Evolutionary conservation across 192 early-diverging fungal genomes (phyloP).

Genomic region (Coemansia sp.): DNA sequence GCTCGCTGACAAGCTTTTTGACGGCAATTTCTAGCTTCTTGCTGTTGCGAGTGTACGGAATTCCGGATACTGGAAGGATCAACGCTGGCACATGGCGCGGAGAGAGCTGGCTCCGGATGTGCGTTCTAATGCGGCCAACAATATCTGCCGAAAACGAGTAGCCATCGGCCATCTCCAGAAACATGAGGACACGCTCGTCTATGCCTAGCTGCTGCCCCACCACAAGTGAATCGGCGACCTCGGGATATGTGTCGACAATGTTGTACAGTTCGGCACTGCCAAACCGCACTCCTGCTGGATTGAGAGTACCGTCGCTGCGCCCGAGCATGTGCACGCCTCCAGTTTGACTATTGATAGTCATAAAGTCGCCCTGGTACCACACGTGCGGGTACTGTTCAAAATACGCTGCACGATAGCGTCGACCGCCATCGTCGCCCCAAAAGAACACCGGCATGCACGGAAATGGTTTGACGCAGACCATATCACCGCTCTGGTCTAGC

Average conservation of each 20-base stretch:
- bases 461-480: slow-evolving; percentile 92
- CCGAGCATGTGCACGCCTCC: slow-evolving; percentile 96
- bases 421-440: slow-evolving; percentile 75
- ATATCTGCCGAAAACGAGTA: slow-evolving; percentile 61
- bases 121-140: slow-evolving; percentile 67
- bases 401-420: slow-evolving; percentile 85
- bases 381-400: slow-evolving; percentile 80
- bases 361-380: slow-evolving; percentile 98
- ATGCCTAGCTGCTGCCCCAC: slow-evolving; percentile 84
- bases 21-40: slow-evolving; percentile 98
- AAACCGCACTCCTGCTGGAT: slow-evolving; percentile 91
- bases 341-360: slow-evolving; percentile 77
- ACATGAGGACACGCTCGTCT: slow-evolving; percentile 91
- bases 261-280: slow-evolving; percentile 95
- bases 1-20: slow-evolving; percentile 63
- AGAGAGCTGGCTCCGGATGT: slow-evolving; percentile 82
- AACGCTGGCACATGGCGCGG: slow-evolving; percentile 90
- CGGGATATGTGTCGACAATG: slow-evolving; percentile 77
- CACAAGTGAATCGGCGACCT: slow-evolving; percentile 82
- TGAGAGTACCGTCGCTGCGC: slow-evolving; percentile 87
- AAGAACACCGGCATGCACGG: slow-evolving; percentile 97
- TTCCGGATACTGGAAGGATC: slow-evolving; percentile 74
- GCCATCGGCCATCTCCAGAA: slow-evolving; percentile 78
- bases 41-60: slow-evolving; percentile 95
- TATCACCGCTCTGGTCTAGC: slow-evolving; percentile 75